These are phyloP conservation scores for Euphorbia corollata DNA, from an alignment of 441 rosid genomes.

Conservation along the genomic window DNA sequence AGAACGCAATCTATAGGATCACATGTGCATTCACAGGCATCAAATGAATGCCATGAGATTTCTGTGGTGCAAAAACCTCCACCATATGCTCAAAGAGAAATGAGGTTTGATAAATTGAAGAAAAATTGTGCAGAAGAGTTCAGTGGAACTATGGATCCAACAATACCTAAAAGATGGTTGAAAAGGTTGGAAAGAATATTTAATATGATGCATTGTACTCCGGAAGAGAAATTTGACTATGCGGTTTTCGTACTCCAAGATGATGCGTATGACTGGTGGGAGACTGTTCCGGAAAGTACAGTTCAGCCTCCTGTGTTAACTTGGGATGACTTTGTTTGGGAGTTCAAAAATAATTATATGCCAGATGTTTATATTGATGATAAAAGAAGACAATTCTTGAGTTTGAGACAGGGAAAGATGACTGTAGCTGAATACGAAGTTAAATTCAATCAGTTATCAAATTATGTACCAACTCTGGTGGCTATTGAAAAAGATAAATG, in stretches of 20 bases:
- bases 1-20: not conserved
- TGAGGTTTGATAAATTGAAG: not conserved
- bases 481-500: not conserved
- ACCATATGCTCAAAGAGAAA: not conserved
- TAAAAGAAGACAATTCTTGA: not conserved
- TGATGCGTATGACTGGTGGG: not conserved
- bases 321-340: not conserved
- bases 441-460: not conserved
- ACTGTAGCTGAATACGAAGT: not conserved
- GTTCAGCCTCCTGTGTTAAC: not conserved
- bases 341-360: too few relatives aligned
- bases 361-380: not conserved
- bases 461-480: not conserved
- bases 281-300: not conserved
- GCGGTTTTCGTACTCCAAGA: not conserved
- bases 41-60: not conserved
- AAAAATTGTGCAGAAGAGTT: not conserved
- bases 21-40: not conserved
- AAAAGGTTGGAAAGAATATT: not conserved
- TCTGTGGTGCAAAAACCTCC: not conserved
- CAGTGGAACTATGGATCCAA: not conserved
- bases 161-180: not conserved
- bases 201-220: not conserved
- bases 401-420: not conserved
- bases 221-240: not conserved